Percentiles rank a stretch among this genome's conserved stretches.
Evolutionary conservation across 2,329 filamentous ascomycete genomes (phyloP).

Genomic region (Alternaria sp.): DNA sequence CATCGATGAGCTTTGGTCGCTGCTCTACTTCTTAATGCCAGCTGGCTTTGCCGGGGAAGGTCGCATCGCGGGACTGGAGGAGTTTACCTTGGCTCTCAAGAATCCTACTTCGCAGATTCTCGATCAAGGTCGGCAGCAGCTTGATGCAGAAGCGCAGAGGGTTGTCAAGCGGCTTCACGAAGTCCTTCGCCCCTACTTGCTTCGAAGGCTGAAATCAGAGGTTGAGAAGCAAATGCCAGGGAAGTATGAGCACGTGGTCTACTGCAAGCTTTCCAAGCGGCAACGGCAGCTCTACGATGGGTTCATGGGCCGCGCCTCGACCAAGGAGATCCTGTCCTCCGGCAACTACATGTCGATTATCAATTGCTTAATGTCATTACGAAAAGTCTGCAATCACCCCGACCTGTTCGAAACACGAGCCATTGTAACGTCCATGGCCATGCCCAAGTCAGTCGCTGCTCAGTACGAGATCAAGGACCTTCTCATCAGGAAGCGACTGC

Average conservation of each 20-base stretch:
- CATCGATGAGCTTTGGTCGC: constrained; percentile 93
- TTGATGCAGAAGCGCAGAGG: constrained; percentile 91
- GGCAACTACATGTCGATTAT: constrained; percentile 98
- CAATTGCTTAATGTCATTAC: constrained; percentile 95
- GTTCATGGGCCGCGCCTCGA: constrained; percentile 89
- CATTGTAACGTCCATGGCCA: constrained; percentile 96
- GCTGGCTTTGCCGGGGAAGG: constrained; percentile 82
- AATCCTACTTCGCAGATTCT: constrained; percentile 95
- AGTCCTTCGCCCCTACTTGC: constrained; percentile 87
- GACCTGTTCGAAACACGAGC: constrained; percentile 95
- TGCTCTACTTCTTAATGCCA: constrained; percentile 96
- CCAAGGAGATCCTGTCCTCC: constrained; percentile 83
- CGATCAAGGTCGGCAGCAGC: constrained; percentile 89
- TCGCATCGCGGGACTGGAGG: constrained; percentile 91
- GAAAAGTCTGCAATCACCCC: constrained; percentile 98
- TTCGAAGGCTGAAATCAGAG: constrained; percentile 90
- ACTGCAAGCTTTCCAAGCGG: constrained; percentile 92
- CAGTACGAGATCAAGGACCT: constrained; percentile 77
- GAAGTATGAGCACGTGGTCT: constrained; percentile 97
- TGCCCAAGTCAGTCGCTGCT: constrained; percentile 77
- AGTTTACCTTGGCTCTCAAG: constrained; percentile 96
- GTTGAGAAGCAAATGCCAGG: constrained; percentile 99
- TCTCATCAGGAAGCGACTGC: constrained; percentile 69
- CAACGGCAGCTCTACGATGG: constrained; percentile 96
- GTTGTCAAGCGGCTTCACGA: constrained; percentile 95